A percentile compares a stretch with the other conserved stretches of the same genome.
Conservation (phyloP, 306 rosid species). For the Carpinus viminea region DNA sequence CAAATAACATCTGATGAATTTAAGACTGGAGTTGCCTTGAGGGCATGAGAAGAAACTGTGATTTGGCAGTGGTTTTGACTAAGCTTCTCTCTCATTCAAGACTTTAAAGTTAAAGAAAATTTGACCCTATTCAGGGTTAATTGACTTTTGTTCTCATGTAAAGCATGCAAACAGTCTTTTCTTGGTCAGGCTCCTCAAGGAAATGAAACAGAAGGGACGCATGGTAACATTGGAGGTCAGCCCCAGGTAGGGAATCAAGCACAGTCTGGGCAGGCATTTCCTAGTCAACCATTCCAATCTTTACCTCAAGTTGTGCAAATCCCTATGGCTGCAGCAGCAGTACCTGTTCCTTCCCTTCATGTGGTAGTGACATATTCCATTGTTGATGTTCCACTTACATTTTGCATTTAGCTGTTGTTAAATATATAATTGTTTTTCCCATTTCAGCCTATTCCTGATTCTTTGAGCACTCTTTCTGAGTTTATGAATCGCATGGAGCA, state of each 20-base stretch:
- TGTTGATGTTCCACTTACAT: not conserved
- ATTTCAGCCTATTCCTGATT: slow-evolving; percentile 87
- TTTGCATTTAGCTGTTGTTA: slow-evolving; percentile 17
- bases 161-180: not conserved
- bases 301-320: slow-evolving; percentile 69
- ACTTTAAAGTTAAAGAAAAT: not conserved
- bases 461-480: slow-evolving; percentile 76
- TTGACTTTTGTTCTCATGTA: not conserved
- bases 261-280: slow-evolving; percentile 65
- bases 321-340: slow-evolving; percentile 67
- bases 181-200: slow-evolving; percentile 56
- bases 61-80: not conserved
- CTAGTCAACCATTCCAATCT: slow-evolving; percentile 59
- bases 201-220: slow-evolving; percentile 52
- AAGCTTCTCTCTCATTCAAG: not conserved
- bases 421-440: slow-evolving; percentile 4
- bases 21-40: not conserved
- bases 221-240: slow-evolving; percentile 39
- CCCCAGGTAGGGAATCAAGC: slow-evolving; percentile 60
- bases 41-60: not conserved
- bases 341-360: slow-evolving; percentile 69
- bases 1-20: not conserved
- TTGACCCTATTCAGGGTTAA: not conserved
- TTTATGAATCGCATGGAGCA: slow-evolving; percentile 85
- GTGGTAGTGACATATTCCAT: slow-evolving; percentile 45